phyloP scores from a whole-genome alignment of 345 rosid species.

The Eucalyptus dawsonii region DNA sequence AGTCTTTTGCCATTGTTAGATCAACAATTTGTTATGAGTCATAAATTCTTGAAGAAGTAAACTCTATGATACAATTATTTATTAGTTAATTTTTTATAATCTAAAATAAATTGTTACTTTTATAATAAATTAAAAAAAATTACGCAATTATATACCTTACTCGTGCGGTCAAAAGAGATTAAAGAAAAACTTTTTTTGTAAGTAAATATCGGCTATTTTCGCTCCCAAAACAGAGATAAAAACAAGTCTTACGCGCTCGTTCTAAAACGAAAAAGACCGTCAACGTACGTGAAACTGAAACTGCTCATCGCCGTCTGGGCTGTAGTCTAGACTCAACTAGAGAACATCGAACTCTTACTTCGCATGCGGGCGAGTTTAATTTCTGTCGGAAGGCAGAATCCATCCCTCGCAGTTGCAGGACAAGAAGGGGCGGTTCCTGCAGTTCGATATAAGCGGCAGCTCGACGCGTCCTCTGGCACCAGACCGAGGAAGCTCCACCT shows the following conservation, averaged over 20 bases:
- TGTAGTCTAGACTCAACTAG: background rate
- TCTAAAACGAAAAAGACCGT: background rate
- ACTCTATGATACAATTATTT: no score
- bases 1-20: no score
- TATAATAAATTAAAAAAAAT: no score
- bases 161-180: no score
- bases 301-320: background rate
- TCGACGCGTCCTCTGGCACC: background rate
- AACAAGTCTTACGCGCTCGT: background rate
- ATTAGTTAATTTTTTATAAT: no score
- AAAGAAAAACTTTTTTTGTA: no score
- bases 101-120: no score
- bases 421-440: background rate
- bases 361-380: background rate
- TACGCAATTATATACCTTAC: no score
- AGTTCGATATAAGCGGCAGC: background rate
- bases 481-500: background rate
- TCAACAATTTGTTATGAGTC: no score
- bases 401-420: background rate
- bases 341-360: background rate
- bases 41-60: no score
- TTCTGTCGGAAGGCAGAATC: background rate
- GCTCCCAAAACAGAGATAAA: background rate
- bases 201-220: background rate
- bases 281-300: background rate